Evolutionary conservation across 371 early-diverging fungal genomes (phyloP).

Genomic region (Zychaea mexicana): DNA sequence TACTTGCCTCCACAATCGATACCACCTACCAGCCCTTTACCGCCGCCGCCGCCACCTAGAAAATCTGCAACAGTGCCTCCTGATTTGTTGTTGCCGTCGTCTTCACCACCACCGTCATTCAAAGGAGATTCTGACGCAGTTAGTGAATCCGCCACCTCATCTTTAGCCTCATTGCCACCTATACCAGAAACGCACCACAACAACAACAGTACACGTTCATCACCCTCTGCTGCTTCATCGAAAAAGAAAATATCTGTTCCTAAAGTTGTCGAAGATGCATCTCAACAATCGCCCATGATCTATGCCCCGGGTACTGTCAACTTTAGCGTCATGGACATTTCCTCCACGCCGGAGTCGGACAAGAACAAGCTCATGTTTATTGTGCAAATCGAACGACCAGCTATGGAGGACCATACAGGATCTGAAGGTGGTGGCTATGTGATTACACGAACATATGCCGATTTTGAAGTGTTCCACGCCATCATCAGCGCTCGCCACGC

Average conservation of each 20-base stretch:
- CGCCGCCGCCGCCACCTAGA: not conserved
- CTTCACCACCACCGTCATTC: not conserved
- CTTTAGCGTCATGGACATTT: conserved; percentile 52
- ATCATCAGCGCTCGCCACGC: conserved; percentile 36
- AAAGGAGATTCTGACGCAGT: not conserved
- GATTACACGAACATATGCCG: conserved; percentile 44
- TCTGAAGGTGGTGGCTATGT: conserved; percentile 57
- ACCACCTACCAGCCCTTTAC: not conserved
- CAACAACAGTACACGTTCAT: not conserved
- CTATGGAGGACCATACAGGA: conserved; percentile 26
- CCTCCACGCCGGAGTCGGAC: conserved; percentile 8
- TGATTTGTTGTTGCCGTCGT: not conserved
- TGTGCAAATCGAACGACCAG: conserved; percentile 51
- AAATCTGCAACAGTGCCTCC: not conserved
- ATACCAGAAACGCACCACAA: not conserved
- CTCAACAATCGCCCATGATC: conserved; percentile 21
- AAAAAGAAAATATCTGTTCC: conserved; percentile 7
- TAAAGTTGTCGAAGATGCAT: not conserved
- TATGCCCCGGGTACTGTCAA: conserved; percentile 39
- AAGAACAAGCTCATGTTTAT: conserved; percentile 36
- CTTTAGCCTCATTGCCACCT: conserved; percentile 8
- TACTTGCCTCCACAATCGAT: not conserved
- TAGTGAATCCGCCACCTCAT: not conserved
- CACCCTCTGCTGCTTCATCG: not conserved
- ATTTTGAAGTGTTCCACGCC: conserved; percentile 47